These are phyloP conservation scores for Clarireedia hainanense DNA, from an alignment of 2,329 filamentous ascomycete species.

Conservation along the genomic window DNA sequence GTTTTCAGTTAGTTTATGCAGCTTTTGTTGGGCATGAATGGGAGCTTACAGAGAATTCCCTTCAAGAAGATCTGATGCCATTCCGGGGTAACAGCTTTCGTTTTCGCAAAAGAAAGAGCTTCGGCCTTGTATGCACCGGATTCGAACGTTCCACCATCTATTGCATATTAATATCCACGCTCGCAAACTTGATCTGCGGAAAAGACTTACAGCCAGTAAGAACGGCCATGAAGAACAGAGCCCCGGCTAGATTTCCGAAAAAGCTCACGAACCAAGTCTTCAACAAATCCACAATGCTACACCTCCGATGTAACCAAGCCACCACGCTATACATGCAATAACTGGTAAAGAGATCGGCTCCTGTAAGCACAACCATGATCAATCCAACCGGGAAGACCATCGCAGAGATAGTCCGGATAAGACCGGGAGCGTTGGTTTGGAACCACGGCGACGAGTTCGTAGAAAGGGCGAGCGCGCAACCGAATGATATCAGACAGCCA, in stretches of 20 bases:
- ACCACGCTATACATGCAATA: constrained; percentile 35
- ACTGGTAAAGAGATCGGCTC: constrained; percentile 40
- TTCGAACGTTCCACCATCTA: constrained; percentile 40
- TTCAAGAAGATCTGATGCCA: constrained; percentile 47
- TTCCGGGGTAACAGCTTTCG: constrained; percentile 40
- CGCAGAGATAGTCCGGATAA: constrained; percentile 38
- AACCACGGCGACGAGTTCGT: constrained; percentile 40
- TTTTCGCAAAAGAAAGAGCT: constrained; percentile 38
- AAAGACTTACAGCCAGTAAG: constrained; percentile 38
- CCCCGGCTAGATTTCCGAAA: constrained; percentile 41
- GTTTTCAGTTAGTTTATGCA: neutral
- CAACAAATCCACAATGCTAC: constrained; percentile 28
- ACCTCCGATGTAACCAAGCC: constrained; percentile 35
- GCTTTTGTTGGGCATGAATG: neutral
- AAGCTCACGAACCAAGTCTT: constrained; percentile 39
- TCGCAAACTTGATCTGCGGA: neutral
- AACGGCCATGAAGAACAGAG: constrained; percentile 39
- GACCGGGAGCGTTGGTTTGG: constrained; percentile 39
- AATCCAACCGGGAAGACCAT: constrained; percentile 43
- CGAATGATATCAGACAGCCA: constrained; percentile 44
- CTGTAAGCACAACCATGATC: constrained; percentile 40
- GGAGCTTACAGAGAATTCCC: constrained; percentile 38
- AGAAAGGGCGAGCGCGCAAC: constrained; percentile 39
- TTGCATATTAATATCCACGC: neutral
- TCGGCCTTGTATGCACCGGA: constrained; percentile 36